A percentile compares a stretch with the other conserved stretches of the same genome.
Conservation (phyloP, 768 basidiomycete genomes). For the Lentinula raphanica region DNA sequence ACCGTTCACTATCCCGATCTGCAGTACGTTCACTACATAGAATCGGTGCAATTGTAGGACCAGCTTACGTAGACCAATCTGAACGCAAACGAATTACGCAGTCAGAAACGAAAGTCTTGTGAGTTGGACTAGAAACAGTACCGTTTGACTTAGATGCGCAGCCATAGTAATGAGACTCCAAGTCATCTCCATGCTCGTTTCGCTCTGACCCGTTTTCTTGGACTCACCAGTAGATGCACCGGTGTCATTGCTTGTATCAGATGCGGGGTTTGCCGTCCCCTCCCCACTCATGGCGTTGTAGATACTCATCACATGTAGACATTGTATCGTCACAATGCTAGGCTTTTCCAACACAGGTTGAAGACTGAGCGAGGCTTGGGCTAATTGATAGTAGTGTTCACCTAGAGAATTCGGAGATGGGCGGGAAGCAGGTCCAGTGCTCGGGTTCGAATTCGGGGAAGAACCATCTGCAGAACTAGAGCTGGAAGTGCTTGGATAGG, state of each 20-base stretch:
- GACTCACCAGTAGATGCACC: not conserved
- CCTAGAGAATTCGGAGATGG: conserved; percentile 30
- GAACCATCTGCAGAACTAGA: not conserved
- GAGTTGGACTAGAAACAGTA: conserved; percentile 27
- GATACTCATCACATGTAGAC: conserved; percentile 61
- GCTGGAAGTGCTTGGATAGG: conserved; percentile 17
- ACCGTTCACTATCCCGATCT: conserved; percentile 61
- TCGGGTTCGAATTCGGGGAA: not conserved
- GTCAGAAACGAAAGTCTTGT: not conserved
- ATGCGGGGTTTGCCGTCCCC: conserved; percentile 1
- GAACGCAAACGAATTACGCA: not conserved
- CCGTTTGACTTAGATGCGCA: conserved; percentile 60
- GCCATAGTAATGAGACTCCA: conserved; percentile 66
- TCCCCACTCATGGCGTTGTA: conserved; percentile 64
- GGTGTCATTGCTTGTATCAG: not conserved
- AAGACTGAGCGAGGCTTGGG: conserved; percentile 58
- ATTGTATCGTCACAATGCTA: conserved; percentile 64
- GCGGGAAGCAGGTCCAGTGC: not conserved
- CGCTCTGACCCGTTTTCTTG: conserved; percentile 47
- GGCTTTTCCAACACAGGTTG: conserved; percentile 71
- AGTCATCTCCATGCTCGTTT: conserved; percentile 69
- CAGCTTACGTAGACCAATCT: conserved; percentile 56
- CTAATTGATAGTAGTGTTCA: conserved; percentile 64
- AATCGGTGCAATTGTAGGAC: too few relatives aligned
- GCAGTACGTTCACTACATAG: not conserved